Evolutionary conservation across 768 basidiomycete genomes (phyloP), one percentile per base, ranked within the genome.

Genomic region (Lepiota brunneoincarnata): DNA sequence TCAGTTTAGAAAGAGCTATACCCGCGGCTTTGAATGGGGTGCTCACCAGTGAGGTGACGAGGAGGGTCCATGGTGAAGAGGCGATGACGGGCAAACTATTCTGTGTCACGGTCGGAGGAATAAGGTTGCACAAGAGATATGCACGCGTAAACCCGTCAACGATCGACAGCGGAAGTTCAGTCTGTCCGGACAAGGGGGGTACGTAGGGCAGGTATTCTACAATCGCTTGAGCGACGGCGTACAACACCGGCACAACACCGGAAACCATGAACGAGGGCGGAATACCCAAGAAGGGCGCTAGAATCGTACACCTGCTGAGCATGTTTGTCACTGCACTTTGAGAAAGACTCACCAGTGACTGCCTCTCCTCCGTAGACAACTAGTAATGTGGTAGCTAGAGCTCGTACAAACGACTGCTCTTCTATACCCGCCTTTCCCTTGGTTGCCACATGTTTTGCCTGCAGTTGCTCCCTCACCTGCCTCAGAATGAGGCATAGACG

Each of bases 291-390:
- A 84, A 72, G 34, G 88, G 83, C 11, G 77, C 88, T 89, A 59
- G 12, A 24, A 52, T 55, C 36, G 23, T 17, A 52, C 28, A 52
- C 17, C 44, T 24, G 31, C 7, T 42, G 38, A 49, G 36, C 55
- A 45, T 26, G 48, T 46, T 28, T 31, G 15, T 31, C 40, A 53
- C 40, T 35, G 23, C 40, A 26, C 15, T 44, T 51, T 36, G 24
- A 24, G 26, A 41, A 50, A 51, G 40, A 68, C 81, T 51, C 61
- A 88, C 89, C 80, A 50, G 76, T 75, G 44, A 89, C 70, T 2
- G 82, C 82, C 67, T 91, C 87, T n/a, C 90, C 90, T 7, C 89
- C 89, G 62, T 83, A 91, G 1, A 91, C 88, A 24, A 91, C 83
- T 12, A 82, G 69, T 28, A 88, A 69, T 2, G 83, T 83, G 0